These are phyloP conservation scores for Exserohilum turcica DNA, from an alignment of 2,329 filamentous ascomycete genomes.

Conservation along the genomic window DNA sequence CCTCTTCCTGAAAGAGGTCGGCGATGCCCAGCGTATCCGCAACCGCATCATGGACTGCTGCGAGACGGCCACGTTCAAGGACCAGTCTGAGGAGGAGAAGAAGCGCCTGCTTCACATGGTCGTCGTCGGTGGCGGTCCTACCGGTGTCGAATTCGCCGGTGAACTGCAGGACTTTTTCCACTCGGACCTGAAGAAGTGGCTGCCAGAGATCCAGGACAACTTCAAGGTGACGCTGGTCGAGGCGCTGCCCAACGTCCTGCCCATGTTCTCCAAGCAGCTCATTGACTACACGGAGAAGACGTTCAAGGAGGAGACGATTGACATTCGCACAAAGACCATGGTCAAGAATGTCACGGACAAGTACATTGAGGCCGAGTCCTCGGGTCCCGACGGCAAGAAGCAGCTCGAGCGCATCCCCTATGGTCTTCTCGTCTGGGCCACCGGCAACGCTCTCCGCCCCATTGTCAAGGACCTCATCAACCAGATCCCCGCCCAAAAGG, in stretches of 20 bases:
- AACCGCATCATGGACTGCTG: constrained; percentile 99
- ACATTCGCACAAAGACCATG: constrained; percentile 98
- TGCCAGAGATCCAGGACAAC: constrained; percentile 90
- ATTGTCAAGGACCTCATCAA: constrained; percentile 89
- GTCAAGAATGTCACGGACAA: constrained; percentile 96
- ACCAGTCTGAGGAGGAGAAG: constrained; percentile 83
- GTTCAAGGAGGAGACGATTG: constrained; percentile 97
- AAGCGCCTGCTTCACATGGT: constrained; percentile 98
- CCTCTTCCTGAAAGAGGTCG: constrained; percentile 98
- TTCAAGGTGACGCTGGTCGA: constrained; percentile 98
- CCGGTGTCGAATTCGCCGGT: constrained; percentile 96
- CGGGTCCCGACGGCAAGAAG: constrained; percentile 83
- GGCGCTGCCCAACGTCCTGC: constrained; percentile 92
- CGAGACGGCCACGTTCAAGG: constrained; percentile 98
- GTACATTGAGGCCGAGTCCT: constrained; percentile 87
- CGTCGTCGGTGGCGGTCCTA: constrained; percentile 81
- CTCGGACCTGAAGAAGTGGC: constrained; percentile 95
- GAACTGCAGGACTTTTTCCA: constrained; percentile 99
- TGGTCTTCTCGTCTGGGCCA: constrained; percentile 96
- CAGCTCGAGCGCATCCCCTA: constrained; percentile 82
- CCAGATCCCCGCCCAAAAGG: constrained; percentile 91
- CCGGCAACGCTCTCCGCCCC: constrained; percentile 89
- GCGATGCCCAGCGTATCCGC: constrained; percentile 92
- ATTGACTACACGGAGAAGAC: constrained; percentile 99
- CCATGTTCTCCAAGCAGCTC: constrained; percentile 98